phyloP scores from a whole-genome alignment of 2,329 filamentous ascomycete species.

The Shiraia bambusicola region DNA sequence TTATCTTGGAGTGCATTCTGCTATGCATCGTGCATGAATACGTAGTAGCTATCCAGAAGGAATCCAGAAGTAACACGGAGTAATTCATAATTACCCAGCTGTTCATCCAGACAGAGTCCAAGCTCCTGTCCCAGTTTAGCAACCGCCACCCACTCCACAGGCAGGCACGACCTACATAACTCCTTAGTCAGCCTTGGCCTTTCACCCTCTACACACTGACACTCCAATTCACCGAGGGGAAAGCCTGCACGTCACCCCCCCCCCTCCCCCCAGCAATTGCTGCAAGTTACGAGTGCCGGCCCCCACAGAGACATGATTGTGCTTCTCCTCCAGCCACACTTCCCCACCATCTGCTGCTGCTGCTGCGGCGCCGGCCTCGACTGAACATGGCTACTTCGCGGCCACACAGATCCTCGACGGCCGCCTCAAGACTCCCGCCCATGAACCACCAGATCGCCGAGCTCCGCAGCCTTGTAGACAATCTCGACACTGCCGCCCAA shows the following conservation, averaged over 20 bases:
- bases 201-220: background rate
- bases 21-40: no score
- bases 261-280: constrained; percentile 1
- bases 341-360: constrained; percentile 5
- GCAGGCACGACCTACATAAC: constrained; percentile 5
- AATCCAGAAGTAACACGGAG: no score
- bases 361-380: constrained; percentile 26
- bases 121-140: constrained; percentile 19
- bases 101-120: constrained; percentile 16
- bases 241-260: background rate
- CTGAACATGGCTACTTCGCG: constrained; percentile 40
- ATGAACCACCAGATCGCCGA: constrained; percentile 56
- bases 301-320: constrained; percentile 33
- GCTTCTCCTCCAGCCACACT: constrained; percentile 21
- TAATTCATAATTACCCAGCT: no score
- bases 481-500: constrained; percentile 37
- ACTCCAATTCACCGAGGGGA: constrained; percentile 1
- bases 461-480: constrained; percentile 41
- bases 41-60: no score
- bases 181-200: background rate
- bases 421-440: constrained; percentile 47
- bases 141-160: constrained; percentile 7
- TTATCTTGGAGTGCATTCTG: no score
- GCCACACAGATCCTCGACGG: constrained; percentile 43
- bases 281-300: constrained; percentile 10